Base-by-base conservation (phyloP, 1,139 yeast genomes). In the Geotrichum cucujoidarum region DNA sequence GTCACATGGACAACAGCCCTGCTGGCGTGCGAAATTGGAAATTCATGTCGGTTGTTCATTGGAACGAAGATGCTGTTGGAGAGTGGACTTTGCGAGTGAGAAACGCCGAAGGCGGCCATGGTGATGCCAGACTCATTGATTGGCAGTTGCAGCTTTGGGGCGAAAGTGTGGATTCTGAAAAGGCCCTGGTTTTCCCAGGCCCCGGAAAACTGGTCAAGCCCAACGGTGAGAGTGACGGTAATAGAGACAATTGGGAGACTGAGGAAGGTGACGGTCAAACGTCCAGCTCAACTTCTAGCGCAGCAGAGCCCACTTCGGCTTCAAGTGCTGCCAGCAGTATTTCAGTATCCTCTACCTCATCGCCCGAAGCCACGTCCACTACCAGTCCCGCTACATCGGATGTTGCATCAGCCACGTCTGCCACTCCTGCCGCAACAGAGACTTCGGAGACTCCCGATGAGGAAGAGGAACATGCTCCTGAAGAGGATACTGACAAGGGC, bases 41-140 rank as follows among this genome's bases (percentile, higher is more conserved):
- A 1, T 92, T 92, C 61, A 88, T 90, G 89, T 78, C 94, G n/a
- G 97, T 94, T 20, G 97, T 95, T 2, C 97, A 92, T 64, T 92
- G 98, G 97, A 97, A 96, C 31, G 97, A 89, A 63, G 54, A 65
- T 1, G 94, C 94, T 1, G 66, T 67, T 29, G 99, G 99, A 10
- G 80, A 78, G 14, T 94, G 98, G 98, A 78, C 69, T 31, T 61
- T 92, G 22, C 78, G 75, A 56, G 90, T 90, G 1, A 68, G 69
- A 51, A 78, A 79, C 48, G 63, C 62, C 8, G 38, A 40, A 17
- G 30, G 24, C 35, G 67, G 65, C 21, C 64, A 65, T 6, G 53
- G 45, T 1, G 45, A 44, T 14, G 80, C 90, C 4, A 64, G 60
- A 3, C 75, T 92, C 42, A 66, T 73, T 37, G 73, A 77, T 57